Evolutionary conservation across 345 rosid genomes (phyloP), one percentile per base, ranked within the genome.

Genomic region (Carallia pectinifolia): DNA sequence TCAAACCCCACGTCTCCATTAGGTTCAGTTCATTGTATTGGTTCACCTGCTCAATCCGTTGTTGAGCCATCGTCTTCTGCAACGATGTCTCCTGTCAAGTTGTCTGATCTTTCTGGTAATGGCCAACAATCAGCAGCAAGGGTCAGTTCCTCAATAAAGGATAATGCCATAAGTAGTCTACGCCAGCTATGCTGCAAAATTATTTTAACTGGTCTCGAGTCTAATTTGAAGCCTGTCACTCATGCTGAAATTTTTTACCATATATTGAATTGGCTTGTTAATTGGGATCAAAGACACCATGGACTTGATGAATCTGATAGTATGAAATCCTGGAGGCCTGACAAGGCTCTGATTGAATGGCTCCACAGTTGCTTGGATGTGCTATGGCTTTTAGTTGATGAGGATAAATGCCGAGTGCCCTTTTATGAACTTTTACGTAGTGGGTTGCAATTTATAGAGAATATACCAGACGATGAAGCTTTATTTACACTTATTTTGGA

Each of bases 381-480:
- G 47, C 84, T 95, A 47, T 90, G 98, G 94, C 74, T 92, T 67
- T 79, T 95, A 87, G 97, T 92, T 23, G 89, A 92, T 61, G 97
- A 87, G 80, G 86, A 87, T 58, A 85, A 85, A 83, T 90, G 96
- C 68, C 86, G 98, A 53, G 89, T 95, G 68, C 98, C 99, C 63
- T 95, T 92, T 78, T 95, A 95, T 74, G 99, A 95, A 81, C 79
- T 92, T 61, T 73, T 95, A 73, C 92, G 96, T 30, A 88, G 97
- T 71, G 96, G 94, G 61, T 80, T 95, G 84, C 99, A 95, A 84
- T 91, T 92, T 85, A 89, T 92, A 75, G 98, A 95, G 81, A 89
- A 90, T 74, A 87, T 89, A 75, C 97, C 98, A 13, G 98, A 92
- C 74, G 97, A 95, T 71, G 97, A 90, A 82, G 98, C 98, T 70